These are phyloP conservation scores for Geranomyces michiganensis DNA, from an alignment of 192 early-diverging fungal genomes.

Conservation along the genomic window DNA sequence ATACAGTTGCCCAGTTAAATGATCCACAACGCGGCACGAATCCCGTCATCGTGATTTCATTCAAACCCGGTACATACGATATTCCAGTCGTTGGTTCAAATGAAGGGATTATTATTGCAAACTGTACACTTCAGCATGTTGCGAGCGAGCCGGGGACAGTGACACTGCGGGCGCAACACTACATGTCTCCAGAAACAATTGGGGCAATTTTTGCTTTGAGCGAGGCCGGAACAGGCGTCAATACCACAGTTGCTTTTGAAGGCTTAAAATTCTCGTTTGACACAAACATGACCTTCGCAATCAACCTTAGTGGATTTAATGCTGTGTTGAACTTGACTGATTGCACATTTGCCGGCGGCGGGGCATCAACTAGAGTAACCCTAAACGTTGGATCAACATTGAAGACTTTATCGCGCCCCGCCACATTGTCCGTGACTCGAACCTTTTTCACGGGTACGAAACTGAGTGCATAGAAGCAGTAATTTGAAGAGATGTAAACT, in stretches of 20 bases:
- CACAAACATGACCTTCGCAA: background rate
- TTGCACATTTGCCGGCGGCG: constrained; percentile 1
- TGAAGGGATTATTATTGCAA: constrained; percentile 2
- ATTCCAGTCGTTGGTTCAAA: background rate
- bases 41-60: background rate
- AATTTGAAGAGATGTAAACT: no score
- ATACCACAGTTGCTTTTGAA: constrained; percentile 12
- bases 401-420: background rate
- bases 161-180: background rate
- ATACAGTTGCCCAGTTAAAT: background rate
- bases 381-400: background rate
- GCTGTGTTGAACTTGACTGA: constrained; percentile 13
- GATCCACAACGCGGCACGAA: background rate
- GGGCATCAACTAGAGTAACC: background rate
- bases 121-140: constrained; percentile 16
- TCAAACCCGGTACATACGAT: constrained; percentile 8
- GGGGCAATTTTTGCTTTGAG: background rate
- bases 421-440: background rate
- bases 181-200: background rate
- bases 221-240: background rate
- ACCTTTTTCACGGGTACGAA: background rate
- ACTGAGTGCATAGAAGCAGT: no score
- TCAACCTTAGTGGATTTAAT: background rate
- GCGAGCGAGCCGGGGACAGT: constrained; percentile 14
- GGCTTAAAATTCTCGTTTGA: background rate